Percentiles rank a stretch among this genome's conserved stretches.
Conservation (phyloP, 805 yeast genomes). For the Hanseniaspora vineae region DNA sequence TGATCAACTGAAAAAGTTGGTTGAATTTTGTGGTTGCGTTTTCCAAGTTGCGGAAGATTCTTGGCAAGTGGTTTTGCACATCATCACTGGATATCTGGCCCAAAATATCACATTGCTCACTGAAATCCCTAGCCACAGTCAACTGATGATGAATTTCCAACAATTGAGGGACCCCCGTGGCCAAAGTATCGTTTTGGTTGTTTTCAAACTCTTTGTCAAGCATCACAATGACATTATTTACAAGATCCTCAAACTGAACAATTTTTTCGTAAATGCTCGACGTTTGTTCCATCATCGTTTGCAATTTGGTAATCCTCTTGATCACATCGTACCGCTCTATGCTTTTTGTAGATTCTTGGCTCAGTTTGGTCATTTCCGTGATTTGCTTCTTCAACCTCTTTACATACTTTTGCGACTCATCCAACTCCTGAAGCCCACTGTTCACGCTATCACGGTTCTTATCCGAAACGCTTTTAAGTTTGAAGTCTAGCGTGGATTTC, state of each 20-base stretch:
- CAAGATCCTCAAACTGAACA: constrained; percentile 36
- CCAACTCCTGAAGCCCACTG: constrained; percentile 28
- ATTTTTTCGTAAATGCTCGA: constrained; percentile 53
- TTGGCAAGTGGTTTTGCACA: constrained; percentile 49
- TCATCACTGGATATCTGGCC: constrained; percentile 46
- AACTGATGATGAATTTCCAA: constrained; percentile 58
- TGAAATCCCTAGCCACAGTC: constrained; percentile 61
- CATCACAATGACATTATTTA: constrained; percentile 37
- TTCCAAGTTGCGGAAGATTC: constrained; percentile 21
- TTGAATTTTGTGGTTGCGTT: constrained; percentile 47
- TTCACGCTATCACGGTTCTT: constrained; percentile 46
- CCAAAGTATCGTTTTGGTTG: constrained; percentile 18
- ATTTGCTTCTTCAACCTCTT: constrained; percentile 35
- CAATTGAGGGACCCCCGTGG: constrained; percentile 39
- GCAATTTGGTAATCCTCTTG: constrained; percentile 49
- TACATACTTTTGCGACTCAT: constrained; percentile 32
- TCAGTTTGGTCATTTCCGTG: constrained; percentile 32
- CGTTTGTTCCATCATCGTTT: constrained; percentile 62
- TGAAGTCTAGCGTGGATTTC: constrained; percentile 61
- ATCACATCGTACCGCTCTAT: constrained; percentile 60
- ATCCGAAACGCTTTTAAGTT: constrained; percentile 57
- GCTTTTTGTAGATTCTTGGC: constrained; percentile 43
- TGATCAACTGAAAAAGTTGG: constrained; percentile 47
- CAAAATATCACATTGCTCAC: constrained; percentile 56
- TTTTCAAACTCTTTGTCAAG: constrained; percentile 33